phyloP scores from a whole-genome alignment of 2,329 filamentous ascomycete genomes.

The Colletotrichum costaricense region DNA sequence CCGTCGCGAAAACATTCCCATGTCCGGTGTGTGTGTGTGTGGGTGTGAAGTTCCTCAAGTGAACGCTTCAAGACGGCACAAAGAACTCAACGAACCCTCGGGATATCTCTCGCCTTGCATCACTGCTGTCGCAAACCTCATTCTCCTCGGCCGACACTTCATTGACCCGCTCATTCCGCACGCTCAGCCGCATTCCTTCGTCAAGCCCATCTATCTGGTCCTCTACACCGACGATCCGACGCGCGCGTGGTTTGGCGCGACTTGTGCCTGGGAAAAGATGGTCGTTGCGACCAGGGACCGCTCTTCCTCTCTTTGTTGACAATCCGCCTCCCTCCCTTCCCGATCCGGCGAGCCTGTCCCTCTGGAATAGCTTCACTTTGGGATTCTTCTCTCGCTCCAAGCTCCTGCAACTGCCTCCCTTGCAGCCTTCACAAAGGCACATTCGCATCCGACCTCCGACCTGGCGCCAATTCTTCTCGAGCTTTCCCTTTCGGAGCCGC shows the following conservation, averaged over 20 bases:
- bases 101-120: constrained; percentile 11
- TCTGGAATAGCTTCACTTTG: constrained; percentile 35
- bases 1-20: constrained; percentile 35
- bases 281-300: constrained; percentile 31
- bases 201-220: background rate
- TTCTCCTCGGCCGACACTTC: background rate
- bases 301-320: constrained; percentile 35
- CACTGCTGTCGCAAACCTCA: constrained; percentile 9
- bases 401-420: constrained; percentile 10
- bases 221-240: constrained; percentile 3
- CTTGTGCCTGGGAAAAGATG: constrained; percentile 30
- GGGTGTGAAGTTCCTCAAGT: constrained; percentile 5
- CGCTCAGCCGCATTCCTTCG: constrained; percentile 1
- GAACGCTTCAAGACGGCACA: constrained; percentile 20
- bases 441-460: background rate
- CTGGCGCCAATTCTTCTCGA: background rate
- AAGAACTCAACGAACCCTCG: constrained; percentile 27
- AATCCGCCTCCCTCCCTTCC: constrained; percentile 30
- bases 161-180: background rate
- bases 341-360: constrained; percentile 31
- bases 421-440: constrained; percentile 17
- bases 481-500: constrained; percentile 4
- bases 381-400: background rate
- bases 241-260: constrained; percentile 31
- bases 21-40: background rate